Percentiles rank a stretch among this genome's conserved stretches.
Evolutionary conservation across 331 rosid species (phyloP).

Genomic region (Malus hybrid): DNA sequence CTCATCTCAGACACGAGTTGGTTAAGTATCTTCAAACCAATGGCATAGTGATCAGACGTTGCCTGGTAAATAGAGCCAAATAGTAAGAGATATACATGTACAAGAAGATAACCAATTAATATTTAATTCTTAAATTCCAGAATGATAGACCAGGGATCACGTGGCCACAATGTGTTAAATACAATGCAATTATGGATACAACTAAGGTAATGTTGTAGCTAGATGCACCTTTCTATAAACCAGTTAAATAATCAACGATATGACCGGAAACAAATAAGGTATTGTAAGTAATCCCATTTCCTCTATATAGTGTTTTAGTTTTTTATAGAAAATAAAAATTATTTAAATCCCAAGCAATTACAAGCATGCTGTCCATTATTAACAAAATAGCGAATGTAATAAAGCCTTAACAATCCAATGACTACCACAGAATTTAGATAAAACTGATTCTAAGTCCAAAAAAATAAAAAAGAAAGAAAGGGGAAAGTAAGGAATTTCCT

Average conservation of each 20-base stretch:
- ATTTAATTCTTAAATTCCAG: background rate
- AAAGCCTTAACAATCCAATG: background rate
- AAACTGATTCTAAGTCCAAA: background rate
- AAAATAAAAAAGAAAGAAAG: background rate
- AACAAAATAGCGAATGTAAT: background rate
- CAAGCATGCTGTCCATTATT: background rate
- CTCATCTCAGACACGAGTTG: conserved; percentile 98
- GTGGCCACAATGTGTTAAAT: background rate
- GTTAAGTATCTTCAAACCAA: conserved; percentile 92
- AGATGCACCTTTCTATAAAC: background rate
- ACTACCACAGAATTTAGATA: background rate
- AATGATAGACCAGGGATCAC: background rate
- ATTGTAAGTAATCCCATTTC: background rate
- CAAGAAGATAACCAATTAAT: background rate
- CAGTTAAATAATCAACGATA: background rate
- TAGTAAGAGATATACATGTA: background rate
- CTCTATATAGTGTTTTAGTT: background rate
- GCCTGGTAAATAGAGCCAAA: conserved; percentile 37
- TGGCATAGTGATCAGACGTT: conserved; percentile 86
- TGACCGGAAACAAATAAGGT: background rate
- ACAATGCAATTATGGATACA: background rate
- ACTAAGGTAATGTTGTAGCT: background rate
- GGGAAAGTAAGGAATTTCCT: background rate
- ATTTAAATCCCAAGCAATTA: background rate
- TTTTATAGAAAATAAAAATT: background rate